Conservation (phyloP, 257 asterid genomes). For the Nicotiana benthamiana region DNA sequence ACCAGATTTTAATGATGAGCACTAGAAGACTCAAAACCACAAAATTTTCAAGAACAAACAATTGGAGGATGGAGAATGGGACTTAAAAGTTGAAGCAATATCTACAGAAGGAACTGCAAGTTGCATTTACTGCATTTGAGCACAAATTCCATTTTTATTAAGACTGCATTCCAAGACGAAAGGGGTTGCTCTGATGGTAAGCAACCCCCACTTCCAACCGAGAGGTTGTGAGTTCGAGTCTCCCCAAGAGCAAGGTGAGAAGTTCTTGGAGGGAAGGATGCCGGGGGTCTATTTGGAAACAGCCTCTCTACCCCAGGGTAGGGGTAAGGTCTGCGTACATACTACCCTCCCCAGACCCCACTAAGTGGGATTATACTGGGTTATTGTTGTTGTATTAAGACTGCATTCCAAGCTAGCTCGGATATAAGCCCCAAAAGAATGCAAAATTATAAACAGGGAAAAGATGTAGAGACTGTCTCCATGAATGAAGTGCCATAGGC, state of each 20-base stretch:
- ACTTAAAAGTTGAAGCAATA: neutral
- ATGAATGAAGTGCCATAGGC: neutral
- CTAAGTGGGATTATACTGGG: no score
- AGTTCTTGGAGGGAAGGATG: no score
- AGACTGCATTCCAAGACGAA: neutral
- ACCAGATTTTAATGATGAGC: neutral
- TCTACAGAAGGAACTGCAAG: neutral
- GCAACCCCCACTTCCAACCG: no score
- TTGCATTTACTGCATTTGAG: neutral
- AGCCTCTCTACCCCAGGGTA: no score
- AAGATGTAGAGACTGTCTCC: neutral
- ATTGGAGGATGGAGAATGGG: neutral
- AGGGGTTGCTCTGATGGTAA: no score
- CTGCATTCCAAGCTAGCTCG: neutral
- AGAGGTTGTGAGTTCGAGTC: no score
- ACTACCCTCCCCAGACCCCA: no score
- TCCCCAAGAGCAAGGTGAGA: no score
- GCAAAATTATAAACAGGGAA: neutral
- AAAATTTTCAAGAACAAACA: neutral
- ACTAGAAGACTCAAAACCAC: neutral
- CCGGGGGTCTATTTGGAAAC: no score
- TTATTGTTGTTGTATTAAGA: no score
- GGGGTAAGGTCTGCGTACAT: no score
- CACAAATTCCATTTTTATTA: neutral
- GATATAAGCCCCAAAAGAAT: neutral